Base-by-base conservation (phyloP, 805 yeast species). In the Lachancea cidri region DNA sequence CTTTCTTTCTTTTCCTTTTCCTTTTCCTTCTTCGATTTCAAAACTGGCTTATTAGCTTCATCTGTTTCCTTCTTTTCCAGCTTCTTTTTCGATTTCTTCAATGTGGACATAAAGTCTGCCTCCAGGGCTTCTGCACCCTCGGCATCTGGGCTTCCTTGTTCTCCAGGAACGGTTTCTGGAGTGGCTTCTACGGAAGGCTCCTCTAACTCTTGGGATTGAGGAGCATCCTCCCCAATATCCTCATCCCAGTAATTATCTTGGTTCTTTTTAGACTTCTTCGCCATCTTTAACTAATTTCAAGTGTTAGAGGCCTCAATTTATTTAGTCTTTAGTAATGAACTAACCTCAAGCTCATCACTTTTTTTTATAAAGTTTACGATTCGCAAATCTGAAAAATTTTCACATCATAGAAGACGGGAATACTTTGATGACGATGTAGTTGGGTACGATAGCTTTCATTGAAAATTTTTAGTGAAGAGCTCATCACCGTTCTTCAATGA, bases 1-100 rank as follows among this genome's bases (percentile, higher is more conserved):
- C 77, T 79, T 64, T 89, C 96, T 65, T 91, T 95, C 79, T 86
- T 86, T 66, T 93, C 95, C 70, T 82, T 89, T 70, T 91, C 94
- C 68, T 84, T 85, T 58, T 85, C 98, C 68, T 91, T 88, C 76
- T 91, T 93, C 43, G 91, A 79, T 66, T 89, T 87, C 58, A 88
- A 72, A 49, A 79, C 75, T 36, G 91, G 87, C 22, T 77, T 87
- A 45, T 70, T 67, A 9, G 62, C 67, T 47, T 76, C 74, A 53
- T 77, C 80, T 46, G 76, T 79, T 41, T 78, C 81, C 45, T 74
- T 79, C 64, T 79, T 80, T 35, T 73, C 81, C 51, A 77, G 80
- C 74, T 85, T 86, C 64, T 77, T 76, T 68, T 86, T 86, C 44
- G 91, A 81, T 49, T 74, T 77, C 65, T 85, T 78, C 66, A 89